Evolutionary conservation across 129 eudicot genomes (phyloP), one percentile per base, ranked within the genome.

Genomic region (Helichrysum umbraculigerum): DNA sequence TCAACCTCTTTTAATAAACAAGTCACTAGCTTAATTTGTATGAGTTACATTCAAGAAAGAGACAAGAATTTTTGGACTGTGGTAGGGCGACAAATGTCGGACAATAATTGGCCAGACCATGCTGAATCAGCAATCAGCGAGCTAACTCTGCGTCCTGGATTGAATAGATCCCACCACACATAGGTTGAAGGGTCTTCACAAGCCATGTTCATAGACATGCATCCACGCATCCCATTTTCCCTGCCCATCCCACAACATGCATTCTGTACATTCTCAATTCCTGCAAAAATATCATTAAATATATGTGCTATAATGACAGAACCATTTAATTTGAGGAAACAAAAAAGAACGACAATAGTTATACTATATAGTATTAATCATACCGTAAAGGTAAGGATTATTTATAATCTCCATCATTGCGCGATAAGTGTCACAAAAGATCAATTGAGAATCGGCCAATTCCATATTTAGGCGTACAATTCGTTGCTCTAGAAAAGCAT

Each of bases 131-230:
- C 90, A 17, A 91, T 72, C 84, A 91, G 32, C 3, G 90, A 81
- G 84, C 86, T 88, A 25, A 84, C 84, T 3, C 75, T 68, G 15
- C 75, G 84, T 19, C 88, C 83, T 10, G 94, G 94, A 72, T 91
- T 91, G 78, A 82, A 86, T 21, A 82, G 77, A 78, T 91, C 94
- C 94, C 97, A 91, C 94, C 97, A 91, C 7, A 88, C 78, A 75
- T 83, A 86, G 20, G 72, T 39, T 63, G 89, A 84, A 66, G 84
- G 73, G 9, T 81, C 70, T 16, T 64, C 42, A 71, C 97, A 88
- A 6, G 85, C 89, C 85, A 82, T 85, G 65, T 81, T 83, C 71
- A 41, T 57, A 44, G 86, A 82, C 66, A 82, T 61, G 72, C 97
- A 91, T 50, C 94, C 97, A 5, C 68, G 80, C 66, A 65, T 73